Percentiles rank a stretch among this genome's conserved stretches.
phyloP scores from a whole-genome alignment of 2,329 filamentous ascomycete species.

The Colletotrichum caudatum region DNA sequence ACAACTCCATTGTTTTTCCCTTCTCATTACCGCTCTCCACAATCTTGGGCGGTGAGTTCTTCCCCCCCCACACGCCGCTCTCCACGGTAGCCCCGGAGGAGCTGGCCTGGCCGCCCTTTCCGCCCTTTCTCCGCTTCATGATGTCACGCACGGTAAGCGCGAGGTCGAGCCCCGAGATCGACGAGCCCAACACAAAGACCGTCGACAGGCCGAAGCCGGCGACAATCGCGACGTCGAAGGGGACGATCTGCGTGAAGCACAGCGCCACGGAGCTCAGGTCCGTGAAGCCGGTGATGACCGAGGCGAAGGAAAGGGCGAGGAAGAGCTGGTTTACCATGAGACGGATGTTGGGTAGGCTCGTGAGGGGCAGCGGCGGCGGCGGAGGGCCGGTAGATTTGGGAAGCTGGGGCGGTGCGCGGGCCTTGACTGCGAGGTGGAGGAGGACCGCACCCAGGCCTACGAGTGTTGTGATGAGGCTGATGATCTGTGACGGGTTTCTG shows the following conservation, averaged over 20 bases:
- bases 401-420: conserved; percentile 15
- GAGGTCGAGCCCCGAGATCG: conserved; percentile 44
- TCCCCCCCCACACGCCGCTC: conserved; percentile 13
- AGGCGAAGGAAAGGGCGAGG: conserved; percentile 43
- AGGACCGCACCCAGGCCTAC: conserved; percentile 44
- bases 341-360: conserved; percentile 38
- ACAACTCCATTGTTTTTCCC: not conserved
- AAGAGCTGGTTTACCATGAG: conserved; percentile 47
- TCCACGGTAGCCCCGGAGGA: not conserved
- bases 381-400: conserved; percentile 15
- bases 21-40: conserved; percentile 22
- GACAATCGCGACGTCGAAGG: conserved; percentile 46
- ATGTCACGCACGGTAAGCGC: conserved; percentile 34
- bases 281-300: conserved; percentile 47
- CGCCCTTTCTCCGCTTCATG: conserved; percentile 22
- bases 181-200: conserved; percentile 44
- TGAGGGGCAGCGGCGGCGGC: not conserved
- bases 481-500: conserved; percentile 41
- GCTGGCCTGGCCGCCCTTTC: conserved; percentile 1
- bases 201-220: conserved; percentile 45
- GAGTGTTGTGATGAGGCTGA: conserved; percentile 47
- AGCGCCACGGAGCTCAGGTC: conserved; percentile 47
- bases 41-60: not conserved
- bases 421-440: conserved; percentile 46
- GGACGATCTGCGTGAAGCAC: conserved; percentile 47